phyloP scores from a whole-genome alignment of 768 basidiomycete species.

The Termitomyces sp. region DNA sequence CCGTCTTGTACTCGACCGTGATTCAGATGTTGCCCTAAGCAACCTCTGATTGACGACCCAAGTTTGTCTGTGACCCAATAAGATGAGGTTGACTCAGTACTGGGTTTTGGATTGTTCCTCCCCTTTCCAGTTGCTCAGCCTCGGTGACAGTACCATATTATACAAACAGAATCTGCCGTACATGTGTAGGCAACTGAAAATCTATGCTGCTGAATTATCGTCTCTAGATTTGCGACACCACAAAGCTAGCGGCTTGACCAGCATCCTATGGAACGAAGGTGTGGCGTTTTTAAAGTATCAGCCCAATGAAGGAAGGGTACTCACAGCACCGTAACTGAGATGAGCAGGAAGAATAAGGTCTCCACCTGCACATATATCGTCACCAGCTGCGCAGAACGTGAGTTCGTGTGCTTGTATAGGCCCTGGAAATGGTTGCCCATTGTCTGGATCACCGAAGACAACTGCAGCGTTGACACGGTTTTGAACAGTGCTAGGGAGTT shows the following conservation, averaged over 20 bases:
- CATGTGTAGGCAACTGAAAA: no score
- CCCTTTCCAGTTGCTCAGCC: no score
- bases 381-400: slow-evolving; percentile 19
- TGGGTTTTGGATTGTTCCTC: no score
- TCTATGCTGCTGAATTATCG: no score
- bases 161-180: no score
- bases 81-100: no score
- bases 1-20: no score
- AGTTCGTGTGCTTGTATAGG: slow-evolving; percentile 7
- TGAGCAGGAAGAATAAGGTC: slow-evolving; percentile 14
- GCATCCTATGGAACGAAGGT: neutral
- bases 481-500: slow-evolving; percentile 22
- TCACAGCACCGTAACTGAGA: slow-evolving; percentile 17
- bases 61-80: no score
- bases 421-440: slow-evolving; percentile 16
- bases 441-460: slow-evolving; percentile 21
- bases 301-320: neutral
- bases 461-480: slow-evolving; percentile 18
- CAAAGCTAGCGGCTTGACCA: slow-evolving; percentile 4
- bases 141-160: no score
- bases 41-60: no score
- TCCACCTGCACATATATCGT: slow-evolving; percentile 17
- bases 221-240: neutral
- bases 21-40: no score
- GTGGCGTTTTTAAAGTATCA: neutral